Base-by-base conservation (phyloP, 2,329 filamentous ascomycete genomes). In the Fusarium robinianum region DNA sequence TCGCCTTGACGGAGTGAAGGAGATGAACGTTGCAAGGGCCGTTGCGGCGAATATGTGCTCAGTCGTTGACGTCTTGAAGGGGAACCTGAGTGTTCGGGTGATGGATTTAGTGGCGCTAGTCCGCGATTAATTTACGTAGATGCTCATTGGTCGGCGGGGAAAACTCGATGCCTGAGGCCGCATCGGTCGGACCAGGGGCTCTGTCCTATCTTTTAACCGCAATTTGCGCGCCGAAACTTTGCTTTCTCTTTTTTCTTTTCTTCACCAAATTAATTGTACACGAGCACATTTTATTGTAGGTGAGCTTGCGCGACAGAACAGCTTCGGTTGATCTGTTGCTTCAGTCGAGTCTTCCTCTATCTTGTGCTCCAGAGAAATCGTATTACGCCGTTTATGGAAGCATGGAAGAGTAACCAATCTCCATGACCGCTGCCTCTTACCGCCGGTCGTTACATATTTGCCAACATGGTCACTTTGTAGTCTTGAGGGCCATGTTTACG, bases 221-320 rank as follows among this genome's bases (percentile, higher is more conserved):
- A 49, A 60, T 62, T 59, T 51, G 51, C 53, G 31, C 31, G 29
- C 42, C 42, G 26, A 12, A 39, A 41, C 40, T 49, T 43, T 39
- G n/a, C 37, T 38, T 61, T 61, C 49, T 49, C 55, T 49, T 54
- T 62, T 58, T 62, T 66, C 67, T 65, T 64, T 71, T 68, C 68
- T 73, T 71, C 63, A 62, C 67, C 69, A 72, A 72, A 62, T 53
- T 55, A 72, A 82, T 83, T 84, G 82, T 84, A 83, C 77, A 75
- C 72, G 80, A 67, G 77, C 80, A 81, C 77, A 78, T 63, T 81
- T 82, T 85, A 85, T 85, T 84, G 82, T 85, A 80, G 82, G 81
- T 79, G 75, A 77, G 74, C 80, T 83, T 78, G 79, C 66, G 72
- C 72, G 51, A 41, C 66, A 66, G 60, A 59, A 60, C 63, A 67